phyloP scores from a whole-genome alignment of 176 grass and related monocot species.

The Triticum aestivum region DNA sequence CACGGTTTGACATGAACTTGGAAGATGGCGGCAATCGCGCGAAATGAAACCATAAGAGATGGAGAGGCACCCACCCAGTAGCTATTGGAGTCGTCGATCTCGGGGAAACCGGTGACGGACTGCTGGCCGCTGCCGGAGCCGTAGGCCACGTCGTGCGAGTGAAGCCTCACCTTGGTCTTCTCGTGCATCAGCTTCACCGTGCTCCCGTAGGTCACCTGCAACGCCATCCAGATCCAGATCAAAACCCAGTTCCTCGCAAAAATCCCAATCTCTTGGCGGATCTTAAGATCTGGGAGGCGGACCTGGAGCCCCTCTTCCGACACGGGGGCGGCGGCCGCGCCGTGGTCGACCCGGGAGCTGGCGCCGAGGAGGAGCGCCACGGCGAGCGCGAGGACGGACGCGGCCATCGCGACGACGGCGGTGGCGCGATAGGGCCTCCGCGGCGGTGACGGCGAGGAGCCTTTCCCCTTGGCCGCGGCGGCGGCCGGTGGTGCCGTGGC shows the following conservation, averaged over 20 bases:
- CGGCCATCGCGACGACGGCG: constrained; percentile 39
- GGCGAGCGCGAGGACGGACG: constrained; percentile 43
- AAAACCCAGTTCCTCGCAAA: neutral
- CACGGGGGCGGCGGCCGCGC: constrained; percentile 3
- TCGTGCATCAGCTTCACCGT: constrained; percentile 82
- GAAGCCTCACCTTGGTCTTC: constrained; percentile 70
- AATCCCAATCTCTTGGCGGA: neutral
- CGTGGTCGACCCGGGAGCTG: constrained; percentile 21
- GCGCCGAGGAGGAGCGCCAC: constrained; percentile 29
- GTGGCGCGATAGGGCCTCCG: constrained; percentile 13
- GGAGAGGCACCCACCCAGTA: constrained; percentile 56
- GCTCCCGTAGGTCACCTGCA: constrained; percentile 58
- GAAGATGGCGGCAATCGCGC: neutral
- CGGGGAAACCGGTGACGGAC: constrained; percentile 69
- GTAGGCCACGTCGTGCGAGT: constrained; percentile 82
- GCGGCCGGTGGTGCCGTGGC: constrained; percentile 48
- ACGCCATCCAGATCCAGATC: constrained; percentile 28
- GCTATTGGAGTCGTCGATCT: constrained; percentile 74
- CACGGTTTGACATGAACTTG: neutral
- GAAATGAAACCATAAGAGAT: neutral
- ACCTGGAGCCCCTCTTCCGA: constrained; percentile 43
- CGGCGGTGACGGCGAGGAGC: neutral
- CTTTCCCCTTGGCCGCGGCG: constrained; percentile 34
- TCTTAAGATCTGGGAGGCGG: constrained; percentile 24
- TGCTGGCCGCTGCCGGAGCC: constrained; percentile 84